Evolutionary conservation across 169 alveolate species (phyloP).

Genomic region (Besnoitia besnoiti): DNA sequence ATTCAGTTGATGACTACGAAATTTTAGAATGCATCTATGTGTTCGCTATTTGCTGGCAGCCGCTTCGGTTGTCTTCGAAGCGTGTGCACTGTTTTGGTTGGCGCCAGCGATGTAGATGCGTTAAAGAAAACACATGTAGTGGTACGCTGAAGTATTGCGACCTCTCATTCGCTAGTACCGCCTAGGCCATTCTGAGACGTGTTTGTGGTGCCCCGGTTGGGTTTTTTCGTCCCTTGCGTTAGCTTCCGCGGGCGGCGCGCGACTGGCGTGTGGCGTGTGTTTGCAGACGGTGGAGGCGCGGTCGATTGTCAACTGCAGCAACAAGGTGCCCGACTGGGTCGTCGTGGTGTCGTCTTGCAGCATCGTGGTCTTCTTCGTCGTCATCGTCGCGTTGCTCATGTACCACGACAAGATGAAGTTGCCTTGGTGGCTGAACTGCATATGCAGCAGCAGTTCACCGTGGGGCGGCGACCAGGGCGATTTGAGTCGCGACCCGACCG

Average conservation of each 20-base stretch:
- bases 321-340: slow-evolving; percentile 66
- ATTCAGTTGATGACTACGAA: too few species aligned
- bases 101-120: too few species aligned
- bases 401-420: slow-evolving; percentile 64
- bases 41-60: too few species aligned
- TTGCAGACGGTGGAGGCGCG: slow-evolving; percentile 20
- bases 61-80: too few species aligned
- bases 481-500: neutral
- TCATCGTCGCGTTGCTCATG: slow-evolving; percentile 42
- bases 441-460: slow-evolving; percentile 67
- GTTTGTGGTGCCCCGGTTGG: too few species aligned
- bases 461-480: slow-evolving; percentile 41
- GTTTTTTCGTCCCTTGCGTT: neutral
- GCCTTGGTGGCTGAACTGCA: slow-evolving; percentile 69
- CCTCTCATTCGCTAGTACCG: too few species aligned
- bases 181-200: too few species aligned
- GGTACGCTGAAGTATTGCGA: too few species aligned
- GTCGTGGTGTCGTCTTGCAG: slow-evolving; percentile 55
- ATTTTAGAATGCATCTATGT: too few species aligned
- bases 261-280: neutral
- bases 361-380: slow-evolving; percentile 56
- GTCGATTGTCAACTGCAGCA: neutral
- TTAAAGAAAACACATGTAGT: too few species aligned
- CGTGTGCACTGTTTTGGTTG: too few species aligned
- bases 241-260: neutral